phyloP scores from a whole-genome alignment of 345 rosid species.

The Tarenaya hassleriana region DNA sequence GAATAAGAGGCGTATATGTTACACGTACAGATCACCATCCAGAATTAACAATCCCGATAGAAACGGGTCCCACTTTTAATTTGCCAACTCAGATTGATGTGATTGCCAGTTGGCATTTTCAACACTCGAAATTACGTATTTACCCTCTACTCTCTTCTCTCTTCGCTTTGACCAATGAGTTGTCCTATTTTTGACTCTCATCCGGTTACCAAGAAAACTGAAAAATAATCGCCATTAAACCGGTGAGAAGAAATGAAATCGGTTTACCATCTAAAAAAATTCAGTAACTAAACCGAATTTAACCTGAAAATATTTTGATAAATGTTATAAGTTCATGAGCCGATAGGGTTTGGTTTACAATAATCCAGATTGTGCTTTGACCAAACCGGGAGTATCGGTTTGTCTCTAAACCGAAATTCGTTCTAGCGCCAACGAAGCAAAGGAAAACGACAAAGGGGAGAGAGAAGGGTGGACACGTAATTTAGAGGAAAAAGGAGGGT shows the following conservation, averaged over 20 bases:
- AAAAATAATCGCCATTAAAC: background rate
- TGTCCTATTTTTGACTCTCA: background rate
- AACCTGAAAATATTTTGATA: background rate
- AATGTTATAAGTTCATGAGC: background rate
- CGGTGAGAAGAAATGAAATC: background rate
- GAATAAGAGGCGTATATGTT: slow-evolving; percentile 28
- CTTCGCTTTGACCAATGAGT: background rate
- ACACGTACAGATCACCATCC: slow-evolving; percentile 26
- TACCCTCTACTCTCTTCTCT: slow-evolving; percentile 1
- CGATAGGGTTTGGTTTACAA: background rate
- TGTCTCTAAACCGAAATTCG: slow-evolving; percentile 6
- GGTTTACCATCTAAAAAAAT: background rate
- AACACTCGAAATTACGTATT: background rate
- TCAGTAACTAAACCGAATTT: background rate
- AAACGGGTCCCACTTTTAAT: slow-evolving; percentile 19
- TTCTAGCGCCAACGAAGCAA: slow-evolving; percentile 24
- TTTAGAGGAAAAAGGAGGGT: slow-evolving; percentile 6
- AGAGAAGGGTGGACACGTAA: slow-evolving; percentile 16
- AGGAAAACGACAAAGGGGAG: slow-evolving; percentile 22
- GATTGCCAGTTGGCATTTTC: slow-evolving; percentile 31
- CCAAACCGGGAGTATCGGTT: too few species aligned
- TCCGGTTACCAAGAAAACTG: slow-evolving; percentile 5
- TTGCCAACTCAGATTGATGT: slow-evolving; percentile 33
- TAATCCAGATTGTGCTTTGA: background rate
- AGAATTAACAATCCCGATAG: slow-evolving; percentile 28